Evolutionary conservation across 805 yeast species (phyloP).

Genomic region (Metschnikowia colocasiae): DNA sequence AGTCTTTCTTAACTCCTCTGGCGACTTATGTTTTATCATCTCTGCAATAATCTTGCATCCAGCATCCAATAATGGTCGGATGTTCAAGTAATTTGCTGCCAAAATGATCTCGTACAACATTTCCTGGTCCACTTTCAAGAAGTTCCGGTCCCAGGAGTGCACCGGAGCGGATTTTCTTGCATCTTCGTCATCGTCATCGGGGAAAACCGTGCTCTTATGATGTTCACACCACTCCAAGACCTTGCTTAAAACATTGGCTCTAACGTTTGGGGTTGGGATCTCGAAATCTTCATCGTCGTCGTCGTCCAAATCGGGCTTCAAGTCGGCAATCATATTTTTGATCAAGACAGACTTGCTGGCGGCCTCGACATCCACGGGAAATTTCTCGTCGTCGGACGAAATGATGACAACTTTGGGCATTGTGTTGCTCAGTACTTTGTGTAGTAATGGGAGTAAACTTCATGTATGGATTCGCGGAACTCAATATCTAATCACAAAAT

Average conservation of each 20-base stretch:
- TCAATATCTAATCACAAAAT: neutral
- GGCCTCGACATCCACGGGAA: constrained; percentile 72
- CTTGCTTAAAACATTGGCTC: constrained; percentile 80
- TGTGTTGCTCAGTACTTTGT: constrained; percentile 12
- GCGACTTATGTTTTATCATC: constrained; percentile 76
- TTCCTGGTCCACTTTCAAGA: constrained; percentile 89
- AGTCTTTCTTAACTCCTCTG: constrained; percentile 75
- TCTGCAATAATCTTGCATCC: constrained; percentile 82
- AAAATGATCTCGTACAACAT: constrained; percentile 77
- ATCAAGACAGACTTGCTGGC: constrained; percentile 84
- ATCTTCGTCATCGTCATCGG: constrained; percentile 79
- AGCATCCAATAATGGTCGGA: constrained; percentile 69
- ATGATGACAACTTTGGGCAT: constrained; percentile 50
- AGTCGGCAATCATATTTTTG: constrained; percentile 82
- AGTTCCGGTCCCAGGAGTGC: constrained; percentile 93
- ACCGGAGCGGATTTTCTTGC: constrained; percentile 86
- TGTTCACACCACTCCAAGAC: constrained; percentile 97
- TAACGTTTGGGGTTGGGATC: constrained; percentile 87
- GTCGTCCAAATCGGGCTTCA: constrained; percentile 57
- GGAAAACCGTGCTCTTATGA: constrained; percentile 75
- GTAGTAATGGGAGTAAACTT: neutral
- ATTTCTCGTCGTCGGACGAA: constrained; percentile 78
- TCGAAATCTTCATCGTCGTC: constrained; percentile 53
- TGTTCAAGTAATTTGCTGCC: constrained; percentile 78
- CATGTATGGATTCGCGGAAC: constrained; percentile 3